Evolutionary conservation across 2,329 filamentous ascomycete species (phyloP), one percentile per base, ranked within the genome.

Genomic region (Calonectria crousiana): DNA sequence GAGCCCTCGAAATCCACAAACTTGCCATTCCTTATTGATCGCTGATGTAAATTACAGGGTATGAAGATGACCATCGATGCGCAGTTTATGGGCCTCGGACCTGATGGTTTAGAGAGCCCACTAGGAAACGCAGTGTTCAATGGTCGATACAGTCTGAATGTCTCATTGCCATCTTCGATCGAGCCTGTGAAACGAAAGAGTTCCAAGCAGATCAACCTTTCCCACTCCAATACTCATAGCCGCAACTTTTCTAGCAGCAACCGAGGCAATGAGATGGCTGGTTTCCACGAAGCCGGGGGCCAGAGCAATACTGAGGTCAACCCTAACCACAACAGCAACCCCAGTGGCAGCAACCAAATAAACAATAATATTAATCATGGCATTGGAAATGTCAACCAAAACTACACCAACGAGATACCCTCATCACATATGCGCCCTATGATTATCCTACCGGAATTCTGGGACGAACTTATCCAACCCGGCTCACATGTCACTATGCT

Each of bases 51-150:
- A 41, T 20, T 8, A 64, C 28, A 75, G 74, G 74, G 74, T 34
- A 75, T 75, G 74, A 75, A 75, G 62, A 75, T 75, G 68, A 71
- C 74, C 2, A 75, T 75, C 26, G 74, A 75, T 41, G 44, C 67
- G 30, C 71, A 73, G 26, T 73, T 73, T 49, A 49, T 38, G 41
- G 49, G 49, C 18, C 38, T 67, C n/a, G 71, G 69, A 20, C 56
- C 47, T 4, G 71, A 72, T 18, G 56, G 41, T 13, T 28, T 73
- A 52, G 71, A 73, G 10, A 52, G 26, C 10, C 20, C 47, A 13
- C 60, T 65, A 34, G 38, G 23, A 4, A 60, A 44, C n/a, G 60
- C 67, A 6, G 67, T 73, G 32, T 67, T 30, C 60, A 73, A 69
- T 28, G 74, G 65, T 4, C 71, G 69, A 14, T 75, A 75, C 18